Percentiles rank a stretch among this genome's conserved stretches.
These are phyloP conservation scores for Starmerella stigmatis DNA, from an alignment of 805 yeast genomes.

Conservation along the genomic window DNA sequence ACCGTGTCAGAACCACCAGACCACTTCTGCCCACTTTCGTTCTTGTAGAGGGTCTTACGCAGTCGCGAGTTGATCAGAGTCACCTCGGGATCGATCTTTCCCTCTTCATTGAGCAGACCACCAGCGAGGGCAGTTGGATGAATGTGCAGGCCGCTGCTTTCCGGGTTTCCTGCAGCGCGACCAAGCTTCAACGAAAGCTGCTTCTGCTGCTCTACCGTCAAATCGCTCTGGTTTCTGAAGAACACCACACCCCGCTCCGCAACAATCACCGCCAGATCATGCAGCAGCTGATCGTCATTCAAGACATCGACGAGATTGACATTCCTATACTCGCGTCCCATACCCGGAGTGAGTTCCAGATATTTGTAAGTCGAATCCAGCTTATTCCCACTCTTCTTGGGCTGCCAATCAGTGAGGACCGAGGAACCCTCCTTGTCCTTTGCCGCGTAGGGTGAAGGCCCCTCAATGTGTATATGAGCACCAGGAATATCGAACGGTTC, in stretches of 20 bases:
- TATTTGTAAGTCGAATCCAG: conserved; percentile 26
- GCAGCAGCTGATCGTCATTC: conserved; percentile 25
- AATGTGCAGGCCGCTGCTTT: conserved; percentile 26
- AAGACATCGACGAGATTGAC: conserved; percentile 26
- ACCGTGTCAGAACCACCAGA: conserved; percentile 25
- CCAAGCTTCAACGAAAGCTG: conserved; percentile 26
- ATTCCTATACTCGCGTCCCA: conserved; percentile 28
- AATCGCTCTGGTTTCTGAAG: conserved; percentile 38
- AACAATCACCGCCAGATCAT: conserved; percentile 39
- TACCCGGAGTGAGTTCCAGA: conserved; percentile 28
- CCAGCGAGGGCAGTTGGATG: conserved; percentile 30
- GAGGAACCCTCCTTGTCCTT: conserved; percentile 24
- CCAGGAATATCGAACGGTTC: conserved; percentile 21
- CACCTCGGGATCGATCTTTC: conserved; percentile 28
- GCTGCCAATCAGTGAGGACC: conserved; percentile 13
- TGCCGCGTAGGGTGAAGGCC: conserved; percentile 27
- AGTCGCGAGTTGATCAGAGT: conserved; percentile 24
- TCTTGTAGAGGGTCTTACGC: conserved; percentile 19
- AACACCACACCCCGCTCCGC: conserved; percentile 44
- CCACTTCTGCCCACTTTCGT: conserved; percentile 20
- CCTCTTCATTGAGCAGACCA: conserved; percentile 25
- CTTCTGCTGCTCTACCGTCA: conserved; percentile 27
- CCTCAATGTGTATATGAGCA: conserved; percentile 10
- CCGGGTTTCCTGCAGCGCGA: conserved; percentile 25
- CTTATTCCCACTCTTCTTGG: conserved; percentile 23